A percentile compares a stretch with the other conserved stretches of the same genome.
Conservation (phyloP, 305 asterid genomes). For the Stenogyne calaminthoides region DNA sequence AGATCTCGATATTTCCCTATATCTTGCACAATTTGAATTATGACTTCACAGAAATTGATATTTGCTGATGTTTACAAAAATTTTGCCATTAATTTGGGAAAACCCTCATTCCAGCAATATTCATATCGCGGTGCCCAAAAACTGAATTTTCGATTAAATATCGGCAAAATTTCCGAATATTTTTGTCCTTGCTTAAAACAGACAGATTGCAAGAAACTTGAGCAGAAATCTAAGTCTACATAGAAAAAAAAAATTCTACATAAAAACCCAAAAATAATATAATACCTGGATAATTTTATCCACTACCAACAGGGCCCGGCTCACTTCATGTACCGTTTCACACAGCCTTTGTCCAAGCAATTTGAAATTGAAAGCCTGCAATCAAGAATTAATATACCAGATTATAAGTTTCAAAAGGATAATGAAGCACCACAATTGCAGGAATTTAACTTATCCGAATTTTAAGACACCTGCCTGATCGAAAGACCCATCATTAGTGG, state of each 20-base stretch:
- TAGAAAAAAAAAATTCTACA: slow-evolving; percentile 6
- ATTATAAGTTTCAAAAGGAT: slow-evolving; percentile 30
- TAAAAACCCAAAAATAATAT: slow-evolving; percentile 4
- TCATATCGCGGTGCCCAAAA: no score
- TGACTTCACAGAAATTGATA: no score
- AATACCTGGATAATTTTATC: slow-evolving; percentile 78
- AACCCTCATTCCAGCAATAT: no score
- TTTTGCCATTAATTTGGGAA: no score
- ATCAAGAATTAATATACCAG: slow-evolving; percentile 42
- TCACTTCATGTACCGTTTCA: slow-evolving; percentile 68
- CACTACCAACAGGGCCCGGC: slow-evolving; percentile 46
- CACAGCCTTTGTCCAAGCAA: slow-evolving; percentile 84
- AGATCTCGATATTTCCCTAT: no score
- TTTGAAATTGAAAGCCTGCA: slow-evolving; percentile 88
- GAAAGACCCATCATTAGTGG: slow-evolving; percentile 56
- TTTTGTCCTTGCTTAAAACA: neutral
- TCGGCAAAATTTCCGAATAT: no score
- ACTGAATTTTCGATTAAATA: no score
- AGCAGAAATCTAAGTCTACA: neutral
- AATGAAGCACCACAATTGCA: slow-evolving; percentile 34
- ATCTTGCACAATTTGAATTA: no score
- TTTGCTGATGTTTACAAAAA: no score
- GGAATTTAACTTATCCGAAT: slow-evolving; percentile 20
- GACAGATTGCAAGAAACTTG: neutral
- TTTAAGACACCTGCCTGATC: slow-evolving; percentile 59